Conservation (phyloP, 176 grass and related monocot species). For the Cenchrus fungigraminus region DNA sequence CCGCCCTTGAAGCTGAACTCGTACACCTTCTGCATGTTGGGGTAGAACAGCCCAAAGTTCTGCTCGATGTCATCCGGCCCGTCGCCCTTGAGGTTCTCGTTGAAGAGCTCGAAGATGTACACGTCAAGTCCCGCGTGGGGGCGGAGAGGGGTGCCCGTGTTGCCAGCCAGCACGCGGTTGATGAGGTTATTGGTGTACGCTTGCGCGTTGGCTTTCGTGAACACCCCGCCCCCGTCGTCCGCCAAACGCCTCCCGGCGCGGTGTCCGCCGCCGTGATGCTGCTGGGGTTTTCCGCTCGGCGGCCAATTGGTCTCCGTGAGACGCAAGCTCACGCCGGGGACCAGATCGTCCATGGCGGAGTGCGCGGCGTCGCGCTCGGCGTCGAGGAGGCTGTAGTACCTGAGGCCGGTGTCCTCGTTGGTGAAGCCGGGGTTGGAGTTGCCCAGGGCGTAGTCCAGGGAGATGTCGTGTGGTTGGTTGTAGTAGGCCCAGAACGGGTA, state of each 20-base stretch:
- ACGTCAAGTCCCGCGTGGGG: slow-evolving; percentile 51
- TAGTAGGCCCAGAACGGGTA: slow-evolving; percentile 74
- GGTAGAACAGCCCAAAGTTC: slow-evolving; percentile 79
- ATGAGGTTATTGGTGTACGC: slow-evolving; percentile 61
- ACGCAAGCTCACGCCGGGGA: accelerated
- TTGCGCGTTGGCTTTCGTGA: slow-evolving; percentile 32
- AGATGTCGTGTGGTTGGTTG: slow-evolving; percentile 3
- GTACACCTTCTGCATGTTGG: slow-evolving; percentile 57
- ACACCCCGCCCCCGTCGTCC: too few relatives aligned
- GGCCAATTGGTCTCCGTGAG: not conserved
- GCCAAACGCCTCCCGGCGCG: not conserved
- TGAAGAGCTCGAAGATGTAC: slow-evolving; percentile 79
- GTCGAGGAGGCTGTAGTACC: too few relatives aligned
- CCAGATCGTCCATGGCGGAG: slow-evolving; percentile 24
- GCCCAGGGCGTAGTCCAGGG: slow-evolving; percentile 53
- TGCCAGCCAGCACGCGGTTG: slow-evolving; percentile 52
- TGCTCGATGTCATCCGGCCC: slow-evolving; percentile 39
- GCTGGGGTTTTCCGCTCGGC: too few relatives aligned
- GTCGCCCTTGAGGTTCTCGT: slow-evolving; percentile 68
- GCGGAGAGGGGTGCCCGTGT: slow-evolving; percentile 48
- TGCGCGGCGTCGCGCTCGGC: slow-evolving; percentile 65
- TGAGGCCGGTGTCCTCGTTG: too few relatives aligned
- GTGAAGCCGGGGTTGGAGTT: slow-evolving; percentile 45
- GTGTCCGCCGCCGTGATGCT: not conserved
- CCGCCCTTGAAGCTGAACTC: slow-evolving; percentile 47